Evolutionary conservation across 2,329 filamentous ascomycete genomes (phyloP), one percentile per base, ranked within the genome.

Genomic region (Alternaria postmessia): DNA sequence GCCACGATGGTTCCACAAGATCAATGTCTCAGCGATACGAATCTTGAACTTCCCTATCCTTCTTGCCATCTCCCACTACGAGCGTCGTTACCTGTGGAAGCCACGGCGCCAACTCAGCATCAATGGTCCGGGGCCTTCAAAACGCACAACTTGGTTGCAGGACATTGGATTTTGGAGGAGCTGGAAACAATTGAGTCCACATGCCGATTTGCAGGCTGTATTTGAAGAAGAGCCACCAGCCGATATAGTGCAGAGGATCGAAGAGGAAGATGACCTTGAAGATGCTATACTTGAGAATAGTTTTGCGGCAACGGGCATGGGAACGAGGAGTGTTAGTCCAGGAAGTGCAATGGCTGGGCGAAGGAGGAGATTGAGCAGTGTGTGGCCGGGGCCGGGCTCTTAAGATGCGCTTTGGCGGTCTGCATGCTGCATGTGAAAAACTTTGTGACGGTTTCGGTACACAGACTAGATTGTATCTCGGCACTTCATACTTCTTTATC

Each of bases 1-100:
- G n/a, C 88, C 91, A 0, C 88, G 92, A 44, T 94, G 91, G 91
- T 95, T 95, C 74, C 92, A 96, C 82, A 95, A 94, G 79, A 91
- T 94, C 71, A 93, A 96, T 74, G 91, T 96, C 58, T 87, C 88
- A 59, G 86, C 87, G 9, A 89, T 95, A 22, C 88, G 91, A 38
- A 80, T 88, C 8, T 84, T 94, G 70, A 95, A 95, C 76, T 83
- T 91, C 3, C 92, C 92, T 0, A 81, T 94, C 5, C 83, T 96
- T 2, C 83, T 94, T 4, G 69, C 90, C 61, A 91, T 96, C 61
- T 87, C 89, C 18, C 79, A 89, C 20, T 85, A 89, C 63, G 92
- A 96, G 77, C 87, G 92, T 51, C 85, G 86, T 6, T 81, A 87
- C 9, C 84, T 94, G 16, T 92, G 91, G 90, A 81, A 80, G 86